phyloP scores from a whole-genome alignment of 306 rosid species.

The Lablab purpureus region DNA sequence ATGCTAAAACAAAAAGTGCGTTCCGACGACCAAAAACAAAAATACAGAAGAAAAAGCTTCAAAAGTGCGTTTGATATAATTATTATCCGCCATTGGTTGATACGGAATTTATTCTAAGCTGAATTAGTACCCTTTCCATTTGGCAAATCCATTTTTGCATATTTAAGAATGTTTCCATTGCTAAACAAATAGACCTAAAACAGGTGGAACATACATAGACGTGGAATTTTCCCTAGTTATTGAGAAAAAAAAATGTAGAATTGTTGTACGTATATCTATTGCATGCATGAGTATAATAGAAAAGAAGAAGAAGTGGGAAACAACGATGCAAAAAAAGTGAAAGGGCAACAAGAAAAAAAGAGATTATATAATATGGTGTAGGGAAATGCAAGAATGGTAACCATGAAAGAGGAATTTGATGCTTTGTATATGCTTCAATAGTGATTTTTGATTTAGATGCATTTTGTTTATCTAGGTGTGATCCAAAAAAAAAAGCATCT shows the following conservation, averaged over 20 bases:
- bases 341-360: not conserved
- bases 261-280: no score
- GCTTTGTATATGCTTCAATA: not conserved
- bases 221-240: not conserved
- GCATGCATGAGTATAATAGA: not conserved
- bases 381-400: not conserved
- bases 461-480: not conserved
- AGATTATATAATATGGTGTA: not conserved
- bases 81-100: conserved; percentile 11
- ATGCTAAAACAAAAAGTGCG: not conserved
- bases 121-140: not conserved
- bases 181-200: not conserved
- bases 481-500: conserved; percentile 25
- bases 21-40: not conserved
- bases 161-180: conserved; percentile 13
- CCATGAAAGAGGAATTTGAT: conserved; percentile 38
- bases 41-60: not conserved
- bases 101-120: conserved; percentile 28
- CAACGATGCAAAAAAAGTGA: conserved; percentile 11
- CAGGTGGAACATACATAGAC: not conserved
- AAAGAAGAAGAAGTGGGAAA: conserved; percentile 19
- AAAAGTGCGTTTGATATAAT: conserved; percentile 10
- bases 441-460: not conserved
- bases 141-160: not conserved
- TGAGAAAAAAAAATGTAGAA: not conserved